Conservation (phyloP, 257 asterid species). For the Solanum pimpinellifolium region DNA sequence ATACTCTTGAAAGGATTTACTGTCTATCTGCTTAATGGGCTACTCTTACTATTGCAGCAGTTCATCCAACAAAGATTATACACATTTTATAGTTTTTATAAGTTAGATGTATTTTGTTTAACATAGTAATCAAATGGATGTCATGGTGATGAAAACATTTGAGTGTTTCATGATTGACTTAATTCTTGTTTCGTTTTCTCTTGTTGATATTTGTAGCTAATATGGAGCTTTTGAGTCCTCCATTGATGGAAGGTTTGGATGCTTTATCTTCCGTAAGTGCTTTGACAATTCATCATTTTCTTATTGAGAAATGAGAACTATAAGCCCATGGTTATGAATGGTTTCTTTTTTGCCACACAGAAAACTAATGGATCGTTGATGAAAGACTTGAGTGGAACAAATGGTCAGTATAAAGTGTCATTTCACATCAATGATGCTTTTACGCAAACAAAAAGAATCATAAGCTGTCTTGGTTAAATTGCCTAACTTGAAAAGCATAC, state of each 20-base stretch:
- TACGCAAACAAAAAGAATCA: neutral
- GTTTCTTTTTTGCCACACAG: slow-evolving; percentile 4
- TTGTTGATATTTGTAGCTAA: slow-evolving; percentile 25
- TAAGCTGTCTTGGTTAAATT: neutral
- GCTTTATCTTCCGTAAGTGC: slow-evolving; percentile 48
- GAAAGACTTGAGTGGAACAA: slow-evolving; percentile 7
- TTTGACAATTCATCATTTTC: neutral
- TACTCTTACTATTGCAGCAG: neutral
- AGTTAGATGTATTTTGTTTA: neutral
- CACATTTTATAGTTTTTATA: neutral
- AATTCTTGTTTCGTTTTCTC: neutral
- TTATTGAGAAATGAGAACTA: neutral
- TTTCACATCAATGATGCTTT: neutral
- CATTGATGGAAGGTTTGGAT: slow-evolving; percentile 71
- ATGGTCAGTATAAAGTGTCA: neutral
- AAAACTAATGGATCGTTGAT: neutral
- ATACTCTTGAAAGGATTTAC: neutral
- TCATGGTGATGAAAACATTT: neutral
- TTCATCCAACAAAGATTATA: neutral
- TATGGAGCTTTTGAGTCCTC: slow-evolving; percentile 44
- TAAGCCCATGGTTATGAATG: neutral
- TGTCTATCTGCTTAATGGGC: neutral
- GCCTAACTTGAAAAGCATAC: slow-evolving; percentile 1
- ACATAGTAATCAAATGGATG: neutral
- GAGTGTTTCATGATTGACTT: neutral